phyloP scores from a whole-genome alignment of 331 rosid species.

The Saraca asoca region DNA sequence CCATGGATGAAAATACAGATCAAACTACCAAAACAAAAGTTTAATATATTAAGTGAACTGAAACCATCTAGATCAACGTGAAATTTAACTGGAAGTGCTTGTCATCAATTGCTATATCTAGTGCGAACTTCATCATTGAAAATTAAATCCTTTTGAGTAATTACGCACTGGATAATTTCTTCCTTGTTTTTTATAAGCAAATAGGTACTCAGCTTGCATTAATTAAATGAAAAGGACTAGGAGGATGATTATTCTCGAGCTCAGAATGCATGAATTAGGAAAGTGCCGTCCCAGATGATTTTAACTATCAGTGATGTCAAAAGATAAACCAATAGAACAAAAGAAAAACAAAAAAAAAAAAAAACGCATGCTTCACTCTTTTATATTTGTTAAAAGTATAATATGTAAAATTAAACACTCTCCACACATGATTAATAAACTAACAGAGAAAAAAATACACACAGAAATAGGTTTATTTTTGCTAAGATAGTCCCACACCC shows the following conservation, averaged over 20 bases:
- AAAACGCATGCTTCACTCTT: no score
- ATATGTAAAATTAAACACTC: background rate
- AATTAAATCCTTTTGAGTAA: background rate
- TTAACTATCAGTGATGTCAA: background rate
- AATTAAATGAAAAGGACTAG: no score
- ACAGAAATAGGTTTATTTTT: conserved; percentile 1
- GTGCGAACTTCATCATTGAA: background rate
- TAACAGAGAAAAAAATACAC: conserved; percentile 24
- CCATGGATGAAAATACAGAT: no score
- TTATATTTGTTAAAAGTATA: no score
- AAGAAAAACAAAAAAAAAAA: no score
- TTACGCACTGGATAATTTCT: no score
- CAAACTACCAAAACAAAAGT: no score
- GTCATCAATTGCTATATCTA: background rate
- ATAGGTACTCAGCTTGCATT: no score
- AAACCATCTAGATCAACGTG: background rate
- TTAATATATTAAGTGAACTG: background rate
- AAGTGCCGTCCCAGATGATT: background rate
- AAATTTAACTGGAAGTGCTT: background rate
- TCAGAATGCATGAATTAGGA: background rate
- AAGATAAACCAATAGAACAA: conserved; percentile 9
- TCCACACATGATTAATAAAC: background rate
- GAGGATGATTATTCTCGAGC: background rate
- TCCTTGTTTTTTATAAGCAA: no score
- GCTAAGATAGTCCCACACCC: conserved; percentile 7